Conservation (phyloP, 1,139 yeast genomes). For the Saccharomyces hybrid region DNA sequence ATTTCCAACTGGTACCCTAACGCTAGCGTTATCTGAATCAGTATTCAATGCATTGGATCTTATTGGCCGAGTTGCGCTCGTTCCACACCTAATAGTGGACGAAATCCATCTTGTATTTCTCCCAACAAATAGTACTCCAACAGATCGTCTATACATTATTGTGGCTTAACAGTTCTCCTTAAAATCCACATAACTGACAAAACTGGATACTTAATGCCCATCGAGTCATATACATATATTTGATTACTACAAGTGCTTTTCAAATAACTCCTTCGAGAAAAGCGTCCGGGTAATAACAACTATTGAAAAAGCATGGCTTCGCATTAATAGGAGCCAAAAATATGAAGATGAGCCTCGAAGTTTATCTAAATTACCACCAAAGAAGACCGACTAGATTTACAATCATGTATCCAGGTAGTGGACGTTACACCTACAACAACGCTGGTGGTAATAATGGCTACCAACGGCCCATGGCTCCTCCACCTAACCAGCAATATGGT, state of each 20-base stretch:
- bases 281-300: not conserved
- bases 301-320: not conserved
- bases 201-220: not conserved
- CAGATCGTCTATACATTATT: not conserved
- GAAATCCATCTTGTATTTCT: not conserved
- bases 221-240: not conserved
- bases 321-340: not conserved
- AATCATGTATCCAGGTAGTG: constrained; percentile 27
- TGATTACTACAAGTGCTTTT: not conserved
- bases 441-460: constrained; percentile 16
- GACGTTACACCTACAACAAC: constrained; percentile 25
- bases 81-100: not conserved
- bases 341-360: not conserved
- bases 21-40: not conserved
- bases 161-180: not conserved
- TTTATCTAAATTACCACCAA: not conserved
- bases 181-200: not conserved
- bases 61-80: not conserved
- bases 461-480: constrained; percentile 20
- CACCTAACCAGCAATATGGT: constrained; percentile 18
- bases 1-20: not conserved
- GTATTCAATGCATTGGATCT: not conserved
- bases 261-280: not conserved
- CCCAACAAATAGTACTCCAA: not conserved
- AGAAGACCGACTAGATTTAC: not conserved